Evolutionary conservation across 1,284 basidiomycete species (phyloP).

Genomic region (Cryptococcus jaspeensis): DNA sequence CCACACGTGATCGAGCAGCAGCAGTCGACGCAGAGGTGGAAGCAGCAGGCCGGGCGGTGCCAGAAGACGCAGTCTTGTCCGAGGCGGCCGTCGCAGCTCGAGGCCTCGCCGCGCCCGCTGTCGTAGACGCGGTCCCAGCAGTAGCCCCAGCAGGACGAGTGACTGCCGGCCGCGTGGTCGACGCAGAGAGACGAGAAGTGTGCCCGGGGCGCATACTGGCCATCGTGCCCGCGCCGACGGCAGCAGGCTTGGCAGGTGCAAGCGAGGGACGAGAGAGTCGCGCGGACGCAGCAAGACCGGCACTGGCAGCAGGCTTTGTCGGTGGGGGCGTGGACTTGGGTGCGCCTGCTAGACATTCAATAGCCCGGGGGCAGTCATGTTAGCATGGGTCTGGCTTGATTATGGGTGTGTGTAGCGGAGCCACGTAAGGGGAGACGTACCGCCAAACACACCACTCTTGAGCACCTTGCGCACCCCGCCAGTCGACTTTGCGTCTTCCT

Average conservation of each 20-base stretch:
- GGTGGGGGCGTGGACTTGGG: conserved; percentile 18
- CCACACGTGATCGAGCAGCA: not conserved
- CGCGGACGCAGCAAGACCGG: not conserved
- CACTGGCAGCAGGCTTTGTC: conserved; percentile 13
- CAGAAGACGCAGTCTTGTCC: conserved; percentile 4
- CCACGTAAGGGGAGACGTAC: conserved; percentile 21
- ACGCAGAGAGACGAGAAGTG: conserved; percentile 8
- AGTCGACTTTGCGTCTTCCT: conserved; percentile 9
- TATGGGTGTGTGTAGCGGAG: too few species aligned
- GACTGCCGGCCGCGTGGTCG: not conserved
- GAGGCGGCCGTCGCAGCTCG: conserved; percentile 10
- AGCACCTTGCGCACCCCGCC: conserved; percentile 45
- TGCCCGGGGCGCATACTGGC: conserved; percentile 1
- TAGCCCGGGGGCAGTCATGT: not conserved
- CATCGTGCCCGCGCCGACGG: not conserved
- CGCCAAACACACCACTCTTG: conserved; percentile 46
- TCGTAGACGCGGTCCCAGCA: conserved; percentile 7
- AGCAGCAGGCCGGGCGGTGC: conserved; percentile 4
- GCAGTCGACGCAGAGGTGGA: conserved; percentile 3
- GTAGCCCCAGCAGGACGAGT: conserved; percentile 9
- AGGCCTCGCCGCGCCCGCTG: not conserved
- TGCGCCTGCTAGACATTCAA: conserved; percentile 6
- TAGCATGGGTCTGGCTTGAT: not conserved
- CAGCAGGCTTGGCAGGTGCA: conserved; percentile 5
- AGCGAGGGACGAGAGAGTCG: conserved; percentile 12